Evolutionary conservation across 2,329 filamentous ascomycete species (phyloP), one percentile per base, ranked within the genome.

Genomic region (Shiraia sp.): DNA sequence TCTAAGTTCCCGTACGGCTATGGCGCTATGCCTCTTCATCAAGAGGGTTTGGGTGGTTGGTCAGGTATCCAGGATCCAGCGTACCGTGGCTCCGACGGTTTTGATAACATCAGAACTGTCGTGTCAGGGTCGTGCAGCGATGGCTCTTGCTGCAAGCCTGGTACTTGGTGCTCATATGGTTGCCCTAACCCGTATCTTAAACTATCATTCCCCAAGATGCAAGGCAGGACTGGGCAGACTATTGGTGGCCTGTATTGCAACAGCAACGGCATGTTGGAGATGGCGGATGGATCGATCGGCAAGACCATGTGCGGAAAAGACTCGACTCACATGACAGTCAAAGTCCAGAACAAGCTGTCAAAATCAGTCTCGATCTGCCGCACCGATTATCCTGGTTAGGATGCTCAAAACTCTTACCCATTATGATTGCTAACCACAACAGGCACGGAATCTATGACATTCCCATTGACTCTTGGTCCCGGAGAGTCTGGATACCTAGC

Each of bases 181-280:
- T 99, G 93, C 77, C 87, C 89, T n/a, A 73, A 84, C 19, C 92
- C 92, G 32, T 95, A 93, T 72, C 84, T 93, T 70, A 96, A 96
- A 81, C 80, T 86, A 3, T 92, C 97, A 68, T 97, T 90, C 87
- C 90, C 93, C 32, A 57, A 65, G 1, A 77, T 79, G 24, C 93
- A 97, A 75, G 93, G 92, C 41, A 63, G 76, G 26, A 89, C 83
- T 36, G 85, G 85, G 49, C 83, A 97, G 76, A 96, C 91, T 16
- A 79, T 96, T 40, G 93, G 93, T 69, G 93, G 93, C 55, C 73
- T 97, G 13, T 82, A 81, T 72, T 99, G 93, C 79, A 85, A 88
- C 32, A 63, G 82, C 23, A 86, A 86, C 68, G 84, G 96, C 6
- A 80, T 86, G 69, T 78, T 92, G 32, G 95, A 90, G 61, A 89